phyloP scores from a whole-genome alignment of 306 rosid species.

The Corylus avellana region DNA sequence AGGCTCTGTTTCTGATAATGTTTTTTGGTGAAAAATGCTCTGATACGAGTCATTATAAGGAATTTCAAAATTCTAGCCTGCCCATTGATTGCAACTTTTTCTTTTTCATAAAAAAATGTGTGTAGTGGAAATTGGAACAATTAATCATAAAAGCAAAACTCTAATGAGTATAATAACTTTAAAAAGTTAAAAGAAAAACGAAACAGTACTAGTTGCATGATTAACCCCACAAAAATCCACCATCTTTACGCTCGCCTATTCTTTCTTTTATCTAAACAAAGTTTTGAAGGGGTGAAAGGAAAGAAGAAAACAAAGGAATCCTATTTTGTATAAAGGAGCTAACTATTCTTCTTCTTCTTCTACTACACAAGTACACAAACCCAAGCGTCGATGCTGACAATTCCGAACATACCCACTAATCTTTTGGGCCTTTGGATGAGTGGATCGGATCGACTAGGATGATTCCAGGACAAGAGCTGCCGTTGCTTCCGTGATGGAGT shows the following conservation, averaged over 20 bases:
- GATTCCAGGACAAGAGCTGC: slow-evolving; percentile 52
- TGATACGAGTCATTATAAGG: not conserved
- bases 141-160: not conserved
- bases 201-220: slow-evolving; percentile 26
- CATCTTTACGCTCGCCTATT: slow-evolving; percentile 21
- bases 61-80: not conserved
- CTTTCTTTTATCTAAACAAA: not conserved
- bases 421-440: slow-evolving; percentile 8
- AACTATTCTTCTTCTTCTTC: slow-evolving; percentile 20
- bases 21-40: no score
- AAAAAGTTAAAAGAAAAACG: not conserved
- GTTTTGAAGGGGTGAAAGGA: slow-evolving; percentile 6
- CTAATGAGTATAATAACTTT: not conserved
- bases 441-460: slow-evolving; percentile 43
- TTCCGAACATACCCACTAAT: not conserved
- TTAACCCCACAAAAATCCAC: slow-evolving; percentile 43
- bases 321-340: slow-evolving; percentile 32
- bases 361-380: slow-evolving; percentile 31
- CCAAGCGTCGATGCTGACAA: slow-evolving; percentile 33
- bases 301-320: slow-evolving; percentile 16
- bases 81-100: not conserved
- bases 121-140: slow-evolving; percentile 28
- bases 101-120: not conserved
- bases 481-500: slow-evolving; percentile 38
- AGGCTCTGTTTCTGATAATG: no score